These are phyloP conservation scores for Apostasia ramifera DNA, from an alignment of 106 monocot species.

Conservation along the genomic window DNA sequence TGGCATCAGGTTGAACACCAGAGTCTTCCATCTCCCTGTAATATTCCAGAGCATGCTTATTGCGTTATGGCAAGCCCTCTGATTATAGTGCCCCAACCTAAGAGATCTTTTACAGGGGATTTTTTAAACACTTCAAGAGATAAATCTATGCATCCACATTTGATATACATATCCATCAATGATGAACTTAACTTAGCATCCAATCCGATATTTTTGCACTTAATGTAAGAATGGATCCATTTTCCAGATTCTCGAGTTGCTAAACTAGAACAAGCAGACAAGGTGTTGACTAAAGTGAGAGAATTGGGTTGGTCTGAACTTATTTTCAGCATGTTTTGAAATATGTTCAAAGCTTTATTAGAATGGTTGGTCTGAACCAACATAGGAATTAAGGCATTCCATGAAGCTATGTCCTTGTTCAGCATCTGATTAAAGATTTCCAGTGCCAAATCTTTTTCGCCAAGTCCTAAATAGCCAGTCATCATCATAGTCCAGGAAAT, in stretches of 20 bases:
- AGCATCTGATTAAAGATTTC: constrained; percentile 30
- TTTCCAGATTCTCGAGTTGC: constrained; percentile 33
- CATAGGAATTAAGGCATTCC: constrained; percentile 40
- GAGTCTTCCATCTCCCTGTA: constrained; percentile 27
- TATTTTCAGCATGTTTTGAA: constrained; percentile 30
- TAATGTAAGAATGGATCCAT: constrained; percentile 38
- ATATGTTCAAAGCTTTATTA: constrained; percentile 27
- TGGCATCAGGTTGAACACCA: constrained; percentile 19
- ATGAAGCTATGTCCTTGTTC: constrained; percentile 28
- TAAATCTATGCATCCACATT: constrained; percentile 36
- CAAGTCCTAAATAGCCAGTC: constrained; percentile 22
- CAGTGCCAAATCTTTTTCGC: constrained; percentile 19
- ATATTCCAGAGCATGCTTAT: constrained; percentile 18
- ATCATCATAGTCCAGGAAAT: constrained; percentile 43
- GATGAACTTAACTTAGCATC: constrained; percentile 24
- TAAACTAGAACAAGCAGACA: constrained; percentile 31
- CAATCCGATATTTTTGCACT: constrained; percentile 21
- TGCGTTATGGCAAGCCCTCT: constrained; percentile 22
- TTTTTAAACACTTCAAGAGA: constrained; percentile 29
- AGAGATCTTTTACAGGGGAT: constrained; percentile 19
- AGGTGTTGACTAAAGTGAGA: constrained; percentile 24
- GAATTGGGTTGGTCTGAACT: constrained; percentile 25
- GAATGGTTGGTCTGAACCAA: constrained; percentile 9
- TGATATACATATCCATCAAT: constrained; percentile 43
- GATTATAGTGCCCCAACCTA: constrained; percentile 37